Evolutionary conservation across 1,284 basidiomycete species (phyloP).

Genomic region (Xanthoconium separans): DNA sequence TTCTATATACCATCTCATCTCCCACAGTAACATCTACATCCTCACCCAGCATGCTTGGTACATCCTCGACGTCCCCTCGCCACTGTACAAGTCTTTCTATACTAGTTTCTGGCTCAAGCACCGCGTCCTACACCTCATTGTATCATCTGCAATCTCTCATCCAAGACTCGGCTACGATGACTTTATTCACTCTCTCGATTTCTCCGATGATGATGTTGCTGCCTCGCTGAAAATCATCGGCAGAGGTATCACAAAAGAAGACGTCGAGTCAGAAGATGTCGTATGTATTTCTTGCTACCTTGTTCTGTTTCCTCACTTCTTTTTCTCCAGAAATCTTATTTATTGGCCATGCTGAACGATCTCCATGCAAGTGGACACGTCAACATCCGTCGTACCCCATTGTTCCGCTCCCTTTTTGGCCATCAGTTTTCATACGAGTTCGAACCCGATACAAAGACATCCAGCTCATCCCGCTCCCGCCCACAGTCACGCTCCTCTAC

Average conservation of each 20-base stretch:
- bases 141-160: constrained; percentile 36
- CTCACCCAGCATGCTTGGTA: constrained; percentile 58
- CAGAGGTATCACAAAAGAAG: constrained; percentile 33
- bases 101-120: constrained; percentile 47
- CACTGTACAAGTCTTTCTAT: constrained; percentile 44
- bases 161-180: constrained; percentile 36
- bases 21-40: constrained; percentile 40
- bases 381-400: constrained; percentile 35
- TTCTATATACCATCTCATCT: constrained; percentile 7
- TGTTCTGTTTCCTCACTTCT: constrained; percentile 1
- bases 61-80: constrained; percentile 50
- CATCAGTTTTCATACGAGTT: constrained; percentile 24
- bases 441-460: constrained; percentile 7
- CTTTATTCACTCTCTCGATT: constrained; percentile 38
- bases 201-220: constrained; percentile 26
- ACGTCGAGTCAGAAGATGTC: constrained; percentile 42
- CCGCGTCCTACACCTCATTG: constrained; percentile 44
- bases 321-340: constrained; percentile 38
- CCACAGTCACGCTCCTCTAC: constrained; percentile 15
- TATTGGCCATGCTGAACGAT: constrained; percentile 36
- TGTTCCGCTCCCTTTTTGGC: constrained; percentile 32
- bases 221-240: constrained; percentile 31
- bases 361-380: constrained; percentile 33
- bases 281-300: constrained; percentile 33
- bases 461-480: constrained; percentile 19